Evolutionary conservation across 805 yeast genomes (phyloP).

Genomic region (Kuraishia piskuri): DNA sequence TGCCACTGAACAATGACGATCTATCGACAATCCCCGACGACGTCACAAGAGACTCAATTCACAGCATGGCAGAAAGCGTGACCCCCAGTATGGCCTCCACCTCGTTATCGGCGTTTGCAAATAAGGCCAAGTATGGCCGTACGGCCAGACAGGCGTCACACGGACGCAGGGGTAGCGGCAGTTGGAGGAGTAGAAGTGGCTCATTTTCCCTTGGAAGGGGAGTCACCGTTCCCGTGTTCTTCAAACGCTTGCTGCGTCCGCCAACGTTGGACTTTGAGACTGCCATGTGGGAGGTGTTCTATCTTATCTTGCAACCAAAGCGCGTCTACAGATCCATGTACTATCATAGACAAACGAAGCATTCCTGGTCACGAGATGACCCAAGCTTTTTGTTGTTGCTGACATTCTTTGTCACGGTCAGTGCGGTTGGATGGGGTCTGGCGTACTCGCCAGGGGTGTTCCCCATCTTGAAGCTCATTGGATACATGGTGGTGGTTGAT

Average conservation of each 20-base stretch:
- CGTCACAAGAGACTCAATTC: background rate
- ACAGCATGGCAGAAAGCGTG: background rate
- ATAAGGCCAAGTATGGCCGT: background rate
- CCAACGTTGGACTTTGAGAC: conserved; percentile 86
- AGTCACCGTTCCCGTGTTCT: conserved; percentile 19
- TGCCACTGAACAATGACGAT: conserved; percentile 16
- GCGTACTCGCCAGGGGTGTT: conserved; percentile 60
- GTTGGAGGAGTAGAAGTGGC: background rate
- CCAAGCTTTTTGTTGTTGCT: conserved; percentile 78
- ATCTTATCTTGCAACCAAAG: conserved; percentile 66
- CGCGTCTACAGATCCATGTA: conserved; percentile 76
- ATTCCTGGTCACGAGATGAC: conserved; percentile 85
- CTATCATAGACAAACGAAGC: conserved; percentile 72
- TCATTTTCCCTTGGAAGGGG: background rate
- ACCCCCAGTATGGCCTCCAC: conserved; percentile 4
- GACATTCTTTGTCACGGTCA: conserved; percentile 53
- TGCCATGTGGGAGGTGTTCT: conserved; percentile 84
- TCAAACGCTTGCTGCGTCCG: conserved; percentile 51
- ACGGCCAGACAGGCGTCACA: background rate
- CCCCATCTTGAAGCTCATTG: conserved; percentile 55
- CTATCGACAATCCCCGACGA: conserved; percentile 1
- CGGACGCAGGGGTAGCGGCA: background rate
- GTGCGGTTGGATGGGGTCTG: conserved; percentile 88
- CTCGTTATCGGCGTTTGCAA: conserved; percentile 2
- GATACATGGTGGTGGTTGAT: conserved; percentile 81